A percentile compares a stretch with the other conserved stretches of the same genome.
These are phyloP conservation scores for Ophiostoma sp. DNA, from an alignment of 2,329 filamentous ascomycete species.

Conservation along the genomic window DNA sequence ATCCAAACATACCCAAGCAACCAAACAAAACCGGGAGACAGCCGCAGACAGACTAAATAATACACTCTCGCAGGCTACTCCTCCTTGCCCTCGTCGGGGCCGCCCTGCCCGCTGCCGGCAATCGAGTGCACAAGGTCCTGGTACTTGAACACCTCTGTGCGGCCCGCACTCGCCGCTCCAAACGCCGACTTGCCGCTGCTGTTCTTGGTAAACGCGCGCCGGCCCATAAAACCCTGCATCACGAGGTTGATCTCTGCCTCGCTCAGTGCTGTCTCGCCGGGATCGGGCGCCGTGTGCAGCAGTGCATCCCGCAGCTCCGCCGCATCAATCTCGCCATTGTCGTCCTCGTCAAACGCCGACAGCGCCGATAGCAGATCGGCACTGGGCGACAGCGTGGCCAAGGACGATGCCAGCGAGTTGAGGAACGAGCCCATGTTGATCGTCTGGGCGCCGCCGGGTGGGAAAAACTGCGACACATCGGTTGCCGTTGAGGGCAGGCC, in stretches of 20 bases:
- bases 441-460: slow-evolving; percentile 61
- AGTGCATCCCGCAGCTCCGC: slow-evolving; percentile 76
- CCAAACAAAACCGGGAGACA: background rate
- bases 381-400: slow-evolving; percentile 69
- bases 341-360: slow-evolving; percentile 91
- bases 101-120: slow-evolving; percentile 42
- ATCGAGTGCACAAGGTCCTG: slow-evolving; percentile 79
- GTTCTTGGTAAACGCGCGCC: slow-evolving; percentile 75
- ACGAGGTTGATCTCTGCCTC: slow-evolving; percentile 77
- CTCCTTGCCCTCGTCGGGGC: slow-evolving; percentile 22
- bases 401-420: slow-evolving; percentile 68
- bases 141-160: slow-evolving; percentile 88
- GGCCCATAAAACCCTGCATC: slow-evolving; percentile 77
- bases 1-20: background rate
- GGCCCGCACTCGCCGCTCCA: slow-evolving; percentile 48
- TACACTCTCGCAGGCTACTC: slow-evolving; percentile 25
- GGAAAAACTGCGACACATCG: slow-evolving; percentile 77
- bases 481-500: slow-evolving; percentile 68
- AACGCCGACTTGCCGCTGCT: slow-evolving; percentile 50
- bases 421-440: slow-evolving; percentile 83
- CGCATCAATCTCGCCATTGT: slow-evolving; percentile 87
- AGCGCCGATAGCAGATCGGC: slow-evolving; percentile 84
- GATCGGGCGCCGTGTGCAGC: slow-evolving; percentile 72
- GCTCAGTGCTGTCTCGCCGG: slow-evolving; percentile 59
- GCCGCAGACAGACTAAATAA: background rate